phyloP scores from a whole-genome alignment of 1,284 basidiomycete genomes.

The Trametes hirsuta region DNA sequence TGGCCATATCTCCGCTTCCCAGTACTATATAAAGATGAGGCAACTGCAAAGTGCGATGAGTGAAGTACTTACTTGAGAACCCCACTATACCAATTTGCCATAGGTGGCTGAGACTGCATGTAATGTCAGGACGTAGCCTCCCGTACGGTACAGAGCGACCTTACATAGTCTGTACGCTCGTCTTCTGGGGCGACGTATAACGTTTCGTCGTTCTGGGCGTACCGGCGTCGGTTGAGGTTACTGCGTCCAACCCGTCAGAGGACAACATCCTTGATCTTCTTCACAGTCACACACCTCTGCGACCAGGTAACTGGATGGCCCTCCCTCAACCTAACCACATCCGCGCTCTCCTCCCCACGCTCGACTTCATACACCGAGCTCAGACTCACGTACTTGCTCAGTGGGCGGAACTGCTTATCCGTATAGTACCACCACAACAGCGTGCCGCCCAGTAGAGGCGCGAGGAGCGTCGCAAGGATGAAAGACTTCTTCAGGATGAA shows the following conservation, averaged over 20 bases:
- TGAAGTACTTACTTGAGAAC: slow-evolving; percentile 74
- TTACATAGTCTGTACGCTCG: slow-evolving; percentile 86
- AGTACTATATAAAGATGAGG: slow-evolving; percentile 52
- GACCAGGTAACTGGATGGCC: slow-evolving; percentile 86
- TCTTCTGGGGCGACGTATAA: slow-evolving; percentile 93
- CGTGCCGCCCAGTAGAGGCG: slow-evolving; percentile 80
- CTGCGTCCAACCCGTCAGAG: slow-evolving; percentile 42
- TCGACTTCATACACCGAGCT: slow-evolving; percentile 89
- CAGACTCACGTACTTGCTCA: slow-evolving; percentile 83
- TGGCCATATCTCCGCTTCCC: slow-evolving; percentile 89
- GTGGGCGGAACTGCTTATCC: slow-evolving; percentile 68
- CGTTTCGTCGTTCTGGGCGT: slow-evolving; percentile 92
- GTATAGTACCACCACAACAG: slow-evolving; percentile 83
- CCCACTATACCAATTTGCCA: slow-evolving; percentile 91
- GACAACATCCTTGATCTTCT: not conserved
- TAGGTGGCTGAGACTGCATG: slow-evolving; percentile 85
- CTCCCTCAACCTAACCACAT: slow-evolving; percentile 69
- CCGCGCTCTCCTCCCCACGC: slow-evolving; percentile 79
- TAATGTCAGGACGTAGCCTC: not conserved
- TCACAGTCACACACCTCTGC: slow-evolving; percentile 62
- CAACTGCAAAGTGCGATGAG: slow-evolving; percentile 4
- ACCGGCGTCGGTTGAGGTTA: slow-evolving; percentile 81
- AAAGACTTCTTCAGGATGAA: slow-evolving; percentile 85
- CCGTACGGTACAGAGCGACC: slow-evolving; percentile 27
- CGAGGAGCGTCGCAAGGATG: slow-evolving; percentile 75